Evolutionary conservation across 1,139 yeast genomes (phyloP).

Genomic region (Nematodospora anomalae): DNA sequence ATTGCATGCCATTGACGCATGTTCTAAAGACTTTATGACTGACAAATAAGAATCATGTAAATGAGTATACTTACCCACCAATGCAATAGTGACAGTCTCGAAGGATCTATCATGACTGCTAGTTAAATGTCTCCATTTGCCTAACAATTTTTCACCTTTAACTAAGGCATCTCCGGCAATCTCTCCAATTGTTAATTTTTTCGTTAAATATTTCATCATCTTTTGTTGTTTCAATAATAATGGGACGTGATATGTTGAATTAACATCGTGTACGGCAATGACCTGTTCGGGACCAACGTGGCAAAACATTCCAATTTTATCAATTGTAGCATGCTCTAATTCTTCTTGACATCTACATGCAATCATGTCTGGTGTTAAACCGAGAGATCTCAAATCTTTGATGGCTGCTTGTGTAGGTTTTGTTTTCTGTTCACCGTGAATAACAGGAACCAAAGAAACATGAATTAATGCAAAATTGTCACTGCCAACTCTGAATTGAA

Average conservation of each 20-base stretch:
- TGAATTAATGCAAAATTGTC: conserved; percentile 95
- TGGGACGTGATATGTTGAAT: conserved; percentile 97
- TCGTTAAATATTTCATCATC: conserved; percentile 70
- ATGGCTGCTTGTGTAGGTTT: conserved; percentile 99
- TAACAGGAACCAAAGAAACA: conserved; percentile 95
- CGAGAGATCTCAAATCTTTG: conserved; percentile 91
- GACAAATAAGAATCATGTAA: conserved; percentile 93
- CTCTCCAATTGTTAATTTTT: conserved; percentile 64
- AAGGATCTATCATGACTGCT: conserved; percentile 74
- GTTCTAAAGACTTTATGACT: conserved; percentile 93
- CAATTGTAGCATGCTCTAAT: conserved; percentile 80
- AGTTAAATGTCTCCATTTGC: conserved; percentile 80
- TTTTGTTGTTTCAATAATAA: conserved; percentile 84
- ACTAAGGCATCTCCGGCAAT: conserved; percentile 54
- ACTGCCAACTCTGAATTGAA: conserved; percentile 93
- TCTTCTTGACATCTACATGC: conserved; percentile 94
- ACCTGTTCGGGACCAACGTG: conserved; percentile 98
- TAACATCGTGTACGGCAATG: conserved; percentile 94
- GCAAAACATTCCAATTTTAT: conserved; percentile 97
- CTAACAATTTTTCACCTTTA: conserved; percentile 69
- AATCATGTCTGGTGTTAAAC: conserved; percentile 93
- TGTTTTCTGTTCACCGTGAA: conserved; percentile 97
- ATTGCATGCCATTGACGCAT: conserved; percentile 86
- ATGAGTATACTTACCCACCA: conserved; percentile 96
- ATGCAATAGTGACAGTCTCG: conserved; percentile 88